Evolutionary conservation across 768 basidiomycete species (phyloP), one percentile per base, ranked within the genome.

Genomic region (Podaxis carcinomalis): DNA sequence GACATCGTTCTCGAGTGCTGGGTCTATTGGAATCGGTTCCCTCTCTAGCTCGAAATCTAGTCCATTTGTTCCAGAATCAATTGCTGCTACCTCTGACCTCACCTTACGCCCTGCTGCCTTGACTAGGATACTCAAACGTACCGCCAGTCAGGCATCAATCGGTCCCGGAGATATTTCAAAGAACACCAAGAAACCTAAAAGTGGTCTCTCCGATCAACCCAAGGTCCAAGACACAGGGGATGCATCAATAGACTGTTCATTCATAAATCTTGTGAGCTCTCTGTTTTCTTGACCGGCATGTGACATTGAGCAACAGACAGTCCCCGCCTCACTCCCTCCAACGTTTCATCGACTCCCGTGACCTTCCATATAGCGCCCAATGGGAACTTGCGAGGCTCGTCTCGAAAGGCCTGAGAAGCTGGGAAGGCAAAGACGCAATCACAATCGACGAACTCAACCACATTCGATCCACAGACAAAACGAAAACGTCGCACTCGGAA

Each of bases 311-410:
- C 13, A 1, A 23, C 21, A 13, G 0, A 10, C 37, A 74, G 73
- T 71, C 69, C 0, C 69, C 73, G 0, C 51, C 60, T 19, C 51
- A 60, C 19, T 21, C 25, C 5, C 16, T 71, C 10, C 70, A 73
- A 59, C 40, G 55, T 5, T 51, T 61, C 25, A 68, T 79, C 51
- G 65, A 75, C n/a, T 28, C 49, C 6, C 66, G 68, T 37, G 67
- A 68, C 1, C 61, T 83, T 4, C 72, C 76, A 1, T 80, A 75
- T 59, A 80, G 83, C 7, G 79, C 78, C 1, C 84, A 82, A 57
- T 86, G 80, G 70, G 82, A 85, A 64, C 75, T 86, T 25, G 81
- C 78, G 0, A 77, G 83, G 0, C 70, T 77, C 19, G 68, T 81
- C 49, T 55, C 59, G 4, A 54, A 47, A 73, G 73, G 23, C 64